A percentile compares a stretch with the other conserved stretches of the same genome.
Conservation (phyloP, 176 grass and related monocot genomes). For the Tillandsia leiboldiana region DNA sequence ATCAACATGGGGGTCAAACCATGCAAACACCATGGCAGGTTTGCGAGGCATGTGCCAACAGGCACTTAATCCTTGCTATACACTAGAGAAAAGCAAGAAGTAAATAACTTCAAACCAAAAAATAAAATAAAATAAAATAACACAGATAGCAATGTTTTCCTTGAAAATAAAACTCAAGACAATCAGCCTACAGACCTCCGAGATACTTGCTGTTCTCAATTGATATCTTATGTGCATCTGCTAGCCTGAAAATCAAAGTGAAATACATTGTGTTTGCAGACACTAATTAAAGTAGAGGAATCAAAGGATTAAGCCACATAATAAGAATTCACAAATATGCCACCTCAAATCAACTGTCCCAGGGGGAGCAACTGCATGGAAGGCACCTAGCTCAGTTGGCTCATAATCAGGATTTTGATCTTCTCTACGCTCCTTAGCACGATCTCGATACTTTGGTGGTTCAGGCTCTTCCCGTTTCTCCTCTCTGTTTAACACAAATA, state of each 20-base stretch:
- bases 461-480: slow-evolving; percentile 91
- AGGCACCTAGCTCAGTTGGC: slow-evolving; percentile 87
- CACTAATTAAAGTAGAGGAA: background rate
- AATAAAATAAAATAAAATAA: slow-evolving; percentile 1
- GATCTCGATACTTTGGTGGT: slow-evolving; percentile 61
- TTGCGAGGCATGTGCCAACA: too few relatives aligned
- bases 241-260: slow-evolving; percentile 37
- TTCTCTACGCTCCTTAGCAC: slow-evolving; percentile 94
- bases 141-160: slow-evolving; percentile 16
- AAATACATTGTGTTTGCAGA: background rate
- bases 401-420: slow-evolving; percentile 99
- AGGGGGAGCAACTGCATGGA: slow-evolving; percentile 95
- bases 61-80: too few relatives aligned
- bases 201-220: slow-evolving; percentile 99
- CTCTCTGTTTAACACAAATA: slow-evolving; percentile 45
- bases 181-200: slow-evolving; percentile 51
- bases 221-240: slow-evolving; percentile 84
- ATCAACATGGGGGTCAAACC: too few relatives aligned
- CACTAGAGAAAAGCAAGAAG: too few relatives aligned
- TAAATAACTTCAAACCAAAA: background rate
- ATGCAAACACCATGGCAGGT: too few relatives aligned
- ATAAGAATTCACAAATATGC: slow-evolving; percentile 17
- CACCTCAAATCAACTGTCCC: slow-evolving; percentile 84
- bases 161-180: slow-evolving; percentile 9
- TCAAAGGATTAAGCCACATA: background rate